Percentiles rank a stretch among this genome's conserved stretches.
Conservation (phyloP, 164 flowering plant species). For the Piper longum region DNA sequence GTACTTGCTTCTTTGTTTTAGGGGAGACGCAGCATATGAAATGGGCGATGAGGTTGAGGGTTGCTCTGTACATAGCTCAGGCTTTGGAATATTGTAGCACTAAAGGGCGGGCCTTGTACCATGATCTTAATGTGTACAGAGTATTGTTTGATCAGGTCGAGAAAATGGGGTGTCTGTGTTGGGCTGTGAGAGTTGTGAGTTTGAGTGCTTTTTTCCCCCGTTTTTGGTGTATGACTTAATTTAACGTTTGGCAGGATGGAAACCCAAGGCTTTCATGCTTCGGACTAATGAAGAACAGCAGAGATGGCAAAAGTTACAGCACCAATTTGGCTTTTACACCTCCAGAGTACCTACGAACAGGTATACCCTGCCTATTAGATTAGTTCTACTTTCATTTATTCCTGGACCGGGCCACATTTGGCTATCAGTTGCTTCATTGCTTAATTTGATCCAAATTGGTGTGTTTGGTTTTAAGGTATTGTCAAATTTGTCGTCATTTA, state of each 20-base stretch:
- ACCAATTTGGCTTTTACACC: slow-evolving; percentile 15
- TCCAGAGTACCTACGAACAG: slow-evolving; percentile 13
- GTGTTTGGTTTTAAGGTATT: no score
- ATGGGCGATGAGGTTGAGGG: slow-evolving; percentile 17
- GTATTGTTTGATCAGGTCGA: slow-evolving; percentile 15
- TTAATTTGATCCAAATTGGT: no score
- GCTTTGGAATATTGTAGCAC: slow-evolving; percentile 17
- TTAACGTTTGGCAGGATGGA: slow-evolving; percentile 7
- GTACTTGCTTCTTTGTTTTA: neutral
- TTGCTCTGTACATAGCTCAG: slow-evolving; percentile 13
- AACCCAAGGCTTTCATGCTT: slow-evolving; percentile 16
- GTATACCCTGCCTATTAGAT: neutral
- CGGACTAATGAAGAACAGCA: slow-evolving; percentile 14
- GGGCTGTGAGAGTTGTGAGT: no score
- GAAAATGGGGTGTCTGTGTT: neutral
- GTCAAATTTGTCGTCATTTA: no score
- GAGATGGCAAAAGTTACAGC: slow-evolving; percentile 17
- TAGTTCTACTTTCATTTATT: neutral
- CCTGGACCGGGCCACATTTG: neutral
- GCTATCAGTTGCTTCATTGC: no score
- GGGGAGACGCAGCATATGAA: slow-evolving; percentile 17
- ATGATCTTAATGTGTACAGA: slow-evolving; percentile 17
- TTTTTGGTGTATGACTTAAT: slow-evolving; percentile 1
- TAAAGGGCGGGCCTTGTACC: slow-evolving; percentile 14
- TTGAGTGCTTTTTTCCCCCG: neutral